These are phyloP conservation scores for Anthracocystis setariae DNA, from an alignment of 1,284 basidiomycete species.

Conservation along the genomic window DNA sequence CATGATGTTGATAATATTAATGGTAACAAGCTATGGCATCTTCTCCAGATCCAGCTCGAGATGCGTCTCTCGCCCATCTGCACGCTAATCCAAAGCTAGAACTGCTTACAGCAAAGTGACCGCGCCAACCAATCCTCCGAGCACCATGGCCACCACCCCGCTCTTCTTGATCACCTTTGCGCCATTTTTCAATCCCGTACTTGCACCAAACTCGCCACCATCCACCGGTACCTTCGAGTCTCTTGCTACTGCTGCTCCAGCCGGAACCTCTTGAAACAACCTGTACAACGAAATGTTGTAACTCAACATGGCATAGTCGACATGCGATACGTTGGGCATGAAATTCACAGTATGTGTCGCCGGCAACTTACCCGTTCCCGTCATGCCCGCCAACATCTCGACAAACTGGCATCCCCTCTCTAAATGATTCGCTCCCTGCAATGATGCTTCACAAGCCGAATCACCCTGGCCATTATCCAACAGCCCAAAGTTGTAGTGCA, in stretches of 20 bases:
- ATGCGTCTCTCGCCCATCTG: background rate
- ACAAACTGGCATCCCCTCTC: slow-evolving; percentile 56
- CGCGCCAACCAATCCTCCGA: slow-evolving; percentile 8
- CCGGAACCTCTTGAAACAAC: slow-evolving; percentile 48
- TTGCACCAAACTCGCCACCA: background rate
- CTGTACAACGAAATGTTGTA: slow-evolving; percentile 47
- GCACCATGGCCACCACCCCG: slow-evolving; percentile 4
- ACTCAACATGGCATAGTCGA: slow-evolving; percentile 62
- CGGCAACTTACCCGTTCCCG: slow-evolving; percentile 32
- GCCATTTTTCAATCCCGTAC: slow-evolving; percentile 2
- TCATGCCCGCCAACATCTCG: slow-evolving; percentile 22
- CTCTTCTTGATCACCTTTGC: background rate
- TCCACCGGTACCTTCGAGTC: slow-evolving; percentile 6
- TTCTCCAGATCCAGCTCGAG: background rate
- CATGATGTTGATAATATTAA: background rate
- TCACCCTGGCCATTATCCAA: slow-evolving; percentile 63
- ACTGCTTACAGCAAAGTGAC: slow-evolving; percentile 12
- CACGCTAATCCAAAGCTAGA: background rate
- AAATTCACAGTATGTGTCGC: slow-evolving; percentile 55
- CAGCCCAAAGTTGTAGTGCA: slow-evolving; percentile 58
- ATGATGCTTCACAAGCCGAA: slow-evolving; percentile 52
- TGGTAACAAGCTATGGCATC: background rate
- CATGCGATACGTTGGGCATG: slow-evolving; percentile 58
- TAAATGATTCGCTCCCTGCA: slow-evolving; percentile 60
- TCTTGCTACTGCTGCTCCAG: slow-evolving; percentile 8